Percentiles rank a stretch among this genome's conserved stretches.
Evolutionary conservation across 1,284 basidiomycete genomes (phyloP).

Genomic region (Microbotryum scabiosae): DNA sequence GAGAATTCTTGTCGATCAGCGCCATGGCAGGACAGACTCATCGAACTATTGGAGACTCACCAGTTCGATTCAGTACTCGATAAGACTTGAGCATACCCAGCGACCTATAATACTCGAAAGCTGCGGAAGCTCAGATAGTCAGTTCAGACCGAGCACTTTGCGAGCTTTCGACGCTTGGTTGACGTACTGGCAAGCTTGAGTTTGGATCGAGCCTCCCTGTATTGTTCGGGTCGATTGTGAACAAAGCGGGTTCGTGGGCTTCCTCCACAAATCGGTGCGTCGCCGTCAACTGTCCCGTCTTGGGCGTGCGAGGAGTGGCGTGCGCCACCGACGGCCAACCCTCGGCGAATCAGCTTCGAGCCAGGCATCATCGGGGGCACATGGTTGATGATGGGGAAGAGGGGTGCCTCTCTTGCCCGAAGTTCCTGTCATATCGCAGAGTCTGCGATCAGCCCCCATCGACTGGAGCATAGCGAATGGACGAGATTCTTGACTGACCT

Average conservation of each 20-base stretch:
- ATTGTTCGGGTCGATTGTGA: constrained; percentile 24
- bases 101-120: constrained; percentile 29
- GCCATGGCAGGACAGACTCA: constrained; percentile 14
- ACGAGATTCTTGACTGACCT: background rate
- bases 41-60: background rate
- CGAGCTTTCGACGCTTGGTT: background rate
- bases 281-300: background rate
- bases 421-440: constrained; percentile 1
- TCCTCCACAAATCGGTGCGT: background rate
- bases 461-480: background rate
- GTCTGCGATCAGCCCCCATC: background rate
- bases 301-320: background rate
- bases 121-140: constrained; percentile 1
- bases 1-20: background rate
- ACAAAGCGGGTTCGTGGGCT: background rate
- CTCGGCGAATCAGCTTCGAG: constrained; percentile 19
- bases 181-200: constrained; percentile 28
- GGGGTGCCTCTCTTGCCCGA: constrained; percentile 3
- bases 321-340: constrained; percentile 3
- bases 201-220: constrained; percentile 21
- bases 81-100: constrained; percentile 31
- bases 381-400: constrained; percentile 13
- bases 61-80: constrained; percentile 25
- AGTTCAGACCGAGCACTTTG: background rate
- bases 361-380: constrained; percentile 21